Evolutionary conservation across 345 rosid genomes (phyloP), one percentile per base, ranked within the genome.

Genomic region (Schrenkiella parvula): DNA sequence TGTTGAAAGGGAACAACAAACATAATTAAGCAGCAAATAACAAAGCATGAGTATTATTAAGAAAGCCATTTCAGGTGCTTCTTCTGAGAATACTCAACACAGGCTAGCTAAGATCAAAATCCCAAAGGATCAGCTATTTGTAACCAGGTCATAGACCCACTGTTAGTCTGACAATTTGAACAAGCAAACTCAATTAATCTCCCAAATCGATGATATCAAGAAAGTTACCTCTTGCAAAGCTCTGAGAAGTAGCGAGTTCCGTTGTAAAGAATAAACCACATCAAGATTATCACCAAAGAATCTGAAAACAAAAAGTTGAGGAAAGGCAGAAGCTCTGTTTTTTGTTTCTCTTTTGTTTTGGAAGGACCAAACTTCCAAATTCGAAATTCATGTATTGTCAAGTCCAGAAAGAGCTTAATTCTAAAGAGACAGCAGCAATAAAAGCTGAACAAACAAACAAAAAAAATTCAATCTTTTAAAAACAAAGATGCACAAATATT

Each of bases 231-330:
- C 77, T 77, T 79, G 81, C 73, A 84, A 60, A 89, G 80, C 39
- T 79, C 89, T 10, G 82, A 80, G 6, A 82, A 79, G 68, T 80
- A 82, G 42, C 82, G 82, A 6, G 85, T 87, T 23, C 90, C 82
- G 51, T 89, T 91, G 80, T 82, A 84, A 64, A 83, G 58, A 53
- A 91, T 43, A 63, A 89, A 89, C 92, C 92, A 91, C 88, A 91
- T 78, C 85, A 89, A 71, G 51, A 92, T 86, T 18, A 89, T 17
- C 81, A 92, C 83, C 92, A 92, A 72, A 58, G 80, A 74, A 80
- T 92, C 96, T 89, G 79, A 15, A 38, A 17, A 6, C 0, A 12
- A 26, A 55, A 25, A 75, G 70, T 86, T 85, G 4, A 86, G 86
- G 85, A 82, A 37, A 61, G 5, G 23, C 75, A 71, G 14, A 34